Percentiles rank a stretch among this genome's conserved stretches.
Evolutionary conservation across 2,329 filamentous ascomycete species (phyloP).

Genomic region (Alternaria dauci): DNA sequence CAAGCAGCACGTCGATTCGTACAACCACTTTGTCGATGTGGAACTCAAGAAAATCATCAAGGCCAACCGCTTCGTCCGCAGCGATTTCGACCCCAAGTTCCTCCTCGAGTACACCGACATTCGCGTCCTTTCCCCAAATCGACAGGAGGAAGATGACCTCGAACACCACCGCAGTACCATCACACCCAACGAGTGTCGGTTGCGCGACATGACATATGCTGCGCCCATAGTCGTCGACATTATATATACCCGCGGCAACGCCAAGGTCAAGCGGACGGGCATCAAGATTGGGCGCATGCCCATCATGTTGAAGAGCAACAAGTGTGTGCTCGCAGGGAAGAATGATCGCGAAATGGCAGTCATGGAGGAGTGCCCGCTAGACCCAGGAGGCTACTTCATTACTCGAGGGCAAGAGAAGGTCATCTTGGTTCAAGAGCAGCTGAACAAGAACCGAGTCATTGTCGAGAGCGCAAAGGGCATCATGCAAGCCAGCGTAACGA

Average conservation of each 20-base stretch:
- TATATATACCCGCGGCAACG: slow-evolving; percentile 83
- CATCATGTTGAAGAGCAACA: slow-evolving; percentile 95
- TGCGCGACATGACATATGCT: slow-evolving; percentile 97
- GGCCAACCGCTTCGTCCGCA: slow-evolving; percentile 86
- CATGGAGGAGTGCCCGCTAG: slow-evolving; percentile 93
- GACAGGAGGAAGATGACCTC: slow-evolving; percentile 76
- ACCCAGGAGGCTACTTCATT: slow-evolving; percentile 97
- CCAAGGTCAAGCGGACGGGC: slow-evolving; percentile 74
- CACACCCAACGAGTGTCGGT: slow-evolving; percentile 93
- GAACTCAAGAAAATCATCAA: slow-evolving; percentile 97
- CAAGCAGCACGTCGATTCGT: slow-evolving; percentile 98
- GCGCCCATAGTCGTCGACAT: slow-evolving; percentile 94
- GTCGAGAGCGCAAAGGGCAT: slow-evolving; percentile 95
- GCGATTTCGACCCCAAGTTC: slow-evolving; percentile 91
- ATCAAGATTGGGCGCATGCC: slow-evolving; percentile 90
- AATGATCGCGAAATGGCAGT: slow-evolving; percentile 87
- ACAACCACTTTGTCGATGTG: slow-evolving; percentile 97
- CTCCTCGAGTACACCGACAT: slow-evolving; percentile 93
- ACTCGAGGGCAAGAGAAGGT: slow-evolving; percentile 98
- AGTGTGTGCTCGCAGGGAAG: slow-evolving; percentile 85
- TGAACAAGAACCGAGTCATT: slow-evolving; percentile 99
- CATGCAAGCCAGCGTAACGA: slow-evolving; percentile 88
- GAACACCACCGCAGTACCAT: slow-evolving; percentile 61
- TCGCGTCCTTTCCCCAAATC: slow-evolving; percentile 81
- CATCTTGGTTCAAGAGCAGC: slow-evolving; percentile 95